phyloP scores from a whole-genome alignment of 352 stramenopile species.

The Globisporangium orthogonon region DNA sequence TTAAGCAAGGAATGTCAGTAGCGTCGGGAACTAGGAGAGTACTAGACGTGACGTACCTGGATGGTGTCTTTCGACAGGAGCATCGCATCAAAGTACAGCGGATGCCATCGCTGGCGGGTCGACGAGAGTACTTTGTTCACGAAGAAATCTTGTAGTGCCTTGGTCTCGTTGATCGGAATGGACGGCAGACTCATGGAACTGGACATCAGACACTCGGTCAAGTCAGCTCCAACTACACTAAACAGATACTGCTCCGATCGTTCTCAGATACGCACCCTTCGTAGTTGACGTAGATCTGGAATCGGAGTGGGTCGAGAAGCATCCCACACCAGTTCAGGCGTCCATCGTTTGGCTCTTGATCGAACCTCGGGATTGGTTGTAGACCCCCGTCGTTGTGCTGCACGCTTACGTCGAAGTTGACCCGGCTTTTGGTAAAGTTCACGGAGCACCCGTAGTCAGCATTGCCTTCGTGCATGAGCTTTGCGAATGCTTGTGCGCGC shows the following conservation, averaged over 20 bases:
- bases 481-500: slow-evolving; percentile 38
- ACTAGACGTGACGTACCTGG: slow-evolving; percentile 13
- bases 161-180: slow-evolving; percentile 56
- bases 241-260: background rate
- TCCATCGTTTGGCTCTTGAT: slow-evolving; percentile 6
- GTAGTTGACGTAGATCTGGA: slow-evolving; percentile 76
- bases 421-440: slow-evolving; percentile 53
- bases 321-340: slow-evolving; percentile 64
- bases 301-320: slow-evolving; percentile 38
- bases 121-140: slow-evolving; percentile 59
- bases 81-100: slow-evolving; percentile 49
- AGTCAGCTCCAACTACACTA: background rate
- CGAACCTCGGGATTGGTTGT: slow-evolving; percentile 15
- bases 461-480: slow-evolving; percentile 58
- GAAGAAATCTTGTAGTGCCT: slow-evolving; percentile 39
- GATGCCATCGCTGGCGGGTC: slow-evolving; percentile 62
- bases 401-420: slow-evolving; percentile 41
- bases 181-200: slow-evolving; percentile 30
- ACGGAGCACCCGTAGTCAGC: slow-evolving; percentile 55
- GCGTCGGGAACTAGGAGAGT: too few species aligned
- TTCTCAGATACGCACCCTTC: slow-evolving; percentile 42
- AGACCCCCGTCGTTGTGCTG: background rate
- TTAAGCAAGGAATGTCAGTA: too few species aligned
- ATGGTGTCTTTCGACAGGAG: slow-evolving; percentile 36
- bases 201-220: slow-evolving; percentile 12